These are phyloP conservation scores for Graphiopsis chlorocephala DNA, from an alignment of 2,329 filamentous ascomycete species.

Conservation along the genomic window DNA sequence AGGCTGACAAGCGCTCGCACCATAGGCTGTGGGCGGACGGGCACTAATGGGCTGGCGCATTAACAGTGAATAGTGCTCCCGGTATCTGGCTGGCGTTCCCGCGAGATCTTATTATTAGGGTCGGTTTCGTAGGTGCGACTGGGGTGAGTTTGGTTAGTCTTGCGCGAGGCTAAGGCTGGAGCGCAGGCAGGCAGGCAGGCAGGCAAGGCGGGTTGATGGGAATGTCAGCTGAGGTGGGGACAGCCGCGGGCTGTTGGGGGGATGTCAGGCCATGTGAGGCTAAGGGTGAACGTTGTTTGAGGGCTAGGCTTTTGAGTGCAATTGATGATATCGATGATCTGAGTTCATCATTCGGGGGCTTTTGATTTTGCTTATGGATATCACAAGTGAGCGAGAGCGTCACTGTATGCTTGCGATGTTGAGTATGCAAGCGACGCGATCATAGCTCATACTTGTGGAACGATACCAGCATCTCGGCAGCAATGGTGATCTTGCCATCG, in stretches of 20 bases:
- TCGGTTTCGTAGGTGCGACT: not conserved
- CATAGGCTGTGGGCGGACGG: not conserved
- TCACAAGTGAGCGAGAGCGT: not conserved
- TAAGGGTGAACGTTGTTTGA: not conserved
- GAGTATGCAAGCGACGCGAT: not conserved
- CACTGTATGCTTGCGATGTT: not conserved
- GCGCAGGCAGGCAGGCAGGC: too few relatives aligned
- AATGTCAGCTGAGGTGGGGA: not conserved
- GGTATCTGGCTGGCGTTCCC: not conserved
- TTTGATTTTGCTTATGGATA: not conserved
- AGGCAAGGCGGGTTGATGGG: not conserved
- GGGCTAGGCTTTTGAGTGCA: not conserved
- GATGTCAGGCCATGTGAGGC: too few relatives aligned
- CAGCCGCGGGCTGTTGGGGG: not conserved
- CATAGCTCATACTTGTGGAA: not conserved
- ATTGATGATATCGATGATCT: not conserved
- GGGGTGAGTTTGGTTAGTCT: not conserved
- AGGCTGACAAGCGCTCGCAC: not conserved
- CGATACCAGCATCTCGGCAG: not conserved
- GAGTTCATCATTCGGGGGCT: not conserved
- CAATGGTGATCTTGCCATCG: not conserved
- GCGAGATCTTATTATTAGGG: not conserved
- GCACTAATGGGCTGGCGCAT: conserved; percentile 2
- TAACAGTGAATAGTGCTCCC: not conserved
- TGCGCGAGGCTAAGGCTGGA: not conserved